phyloP scores from a whole-genome alignment of 257 asterid genomes.

The Petunia axillaris region DNA sequence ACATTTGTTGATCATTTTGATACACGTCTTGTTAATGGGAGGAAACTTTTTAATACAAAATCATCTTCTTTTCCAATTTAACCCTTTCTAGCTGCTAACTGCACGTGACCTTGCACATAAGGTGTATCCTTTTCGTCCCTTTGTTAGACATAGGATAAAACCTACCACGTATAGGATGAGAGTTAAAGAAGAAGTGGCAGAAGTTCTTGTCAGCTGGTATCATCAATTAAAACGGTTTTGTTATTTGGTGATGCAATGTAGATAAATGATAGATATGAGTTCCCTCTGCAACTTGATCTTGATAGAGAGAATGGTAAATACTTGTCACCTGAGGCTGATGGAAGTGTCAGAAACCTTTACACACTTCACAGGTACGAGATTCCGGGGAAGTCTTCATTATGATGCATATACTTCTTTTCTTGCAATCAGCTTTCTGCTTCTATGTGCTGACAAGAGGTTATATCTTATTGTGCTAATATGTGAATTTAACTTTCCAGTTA shows the following conservation, averaged over 20 bases:
- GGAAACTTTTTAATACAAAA: neutral
- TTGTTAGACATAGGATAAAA: neutral
- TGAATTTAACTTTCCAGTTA: neutral
- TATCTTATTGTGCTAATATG: slow-evolving; percentile 13
- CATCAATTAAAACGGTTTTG: neutral
- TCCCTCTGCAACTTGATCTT: slow-evolving; percentile 92
- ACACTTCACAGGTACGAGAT: slow-evolving; percentile 78
- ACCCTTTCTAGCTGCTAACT: neutral
- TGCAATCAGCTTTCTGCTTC: slow-evolving; percentile 25
- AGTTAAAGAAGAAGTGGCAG: neutral
- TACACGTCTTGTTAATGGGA: neutral
- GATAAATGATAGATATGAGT: slow-evolving; percentile 97
- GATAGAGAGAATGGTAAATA: slow-evolving; percentile 93
- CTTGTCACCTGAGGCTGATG: slow-evolving; percentile 91
- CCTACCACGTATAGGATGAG: neutral
- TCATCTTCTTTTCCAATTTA: slow-evolving; percentile 11
- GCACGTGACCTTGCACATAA: neutral
- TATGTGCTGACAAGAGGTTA: neutral
- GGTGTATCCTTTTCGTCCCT: slow-evolving; percentile 4
- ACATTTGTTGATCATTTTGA: neutral
- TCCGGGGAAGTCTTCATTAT: neutral
- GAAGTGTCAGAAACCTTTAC: slow-evolving; percentile 87
- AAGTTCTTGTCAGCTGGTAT: neutral
- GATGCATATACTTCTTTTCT: neutral
- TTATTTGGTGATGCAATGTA: slow-evolving; percentile 42